Conservation (phyloP, 345 rosid species). For the Toxicodendron radicans region DNA sequence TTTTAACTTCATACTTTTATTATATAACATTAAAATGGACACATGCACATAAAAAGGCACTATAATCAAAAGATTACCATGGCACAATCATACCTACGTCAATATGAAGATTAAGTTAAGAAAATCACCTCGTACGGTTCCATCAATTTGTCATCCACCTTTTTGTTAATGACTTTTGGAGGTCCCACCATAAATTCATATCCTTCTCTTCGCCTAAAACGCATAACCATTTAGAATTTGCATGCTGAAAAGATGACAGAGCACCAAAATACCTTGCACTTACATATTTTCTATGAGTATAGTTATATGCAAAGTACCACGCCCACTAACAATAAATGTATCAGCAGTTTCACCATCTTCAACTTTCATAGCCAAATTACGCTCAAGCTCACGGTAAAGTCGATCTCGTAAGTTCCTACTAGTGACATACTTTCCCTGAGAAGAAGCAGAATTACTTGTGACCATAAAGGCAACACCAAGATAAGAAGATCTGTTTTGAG, state of each 20-base stretch:
- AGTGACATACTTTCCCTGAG: constrained; percentile 91
- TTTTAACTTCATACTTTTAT: not conserved
- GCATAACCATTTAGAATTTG: constrained; percentile 24
- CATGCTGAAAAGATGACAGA: constrained; percentile 22
- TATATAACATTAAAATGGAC: no score
- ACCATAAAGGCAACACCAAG: not conserved
- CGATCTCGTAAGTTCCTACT: constrained; percentile 96
- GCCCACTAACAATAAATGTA: constrained; percentile 89
- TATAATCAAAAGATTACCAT: not conserved
- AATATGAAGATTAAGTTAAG: constrained; percentile 13
- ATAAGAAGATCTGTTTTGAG: not conserved
- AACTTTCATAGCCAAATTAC: constrained; percentile 96
- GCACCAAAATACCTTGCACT: constrained; percentile 33
- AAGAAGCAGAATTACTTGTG: constrained; percentile 14
- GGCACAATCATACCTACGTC: not conserved
- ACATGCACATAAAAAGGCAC: not conserved
- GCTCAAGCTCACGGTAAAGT: constrained; percentile 84
- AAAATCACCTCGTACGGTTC: constrained; percentile 87
- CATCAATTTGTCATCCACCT: constrained; percentile 64
- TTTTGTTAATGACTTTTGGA: constrained; percentile 91
- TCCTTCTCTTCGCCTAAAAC: constrained; percentile 95
- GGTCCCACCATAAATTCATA: constrained; percentile 99
- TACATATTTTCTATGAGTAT: constrained; percentile 93
- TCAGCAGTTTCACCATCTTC: constrained; percentile 99
- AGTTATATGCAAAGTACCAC: constrained; percentile 96